These are phyloP conservation scores for Tetrapyrgos nigripes DNA, from an alignment of 1,284 basidiomycete species.

Conservation along the genomic window DNA sequence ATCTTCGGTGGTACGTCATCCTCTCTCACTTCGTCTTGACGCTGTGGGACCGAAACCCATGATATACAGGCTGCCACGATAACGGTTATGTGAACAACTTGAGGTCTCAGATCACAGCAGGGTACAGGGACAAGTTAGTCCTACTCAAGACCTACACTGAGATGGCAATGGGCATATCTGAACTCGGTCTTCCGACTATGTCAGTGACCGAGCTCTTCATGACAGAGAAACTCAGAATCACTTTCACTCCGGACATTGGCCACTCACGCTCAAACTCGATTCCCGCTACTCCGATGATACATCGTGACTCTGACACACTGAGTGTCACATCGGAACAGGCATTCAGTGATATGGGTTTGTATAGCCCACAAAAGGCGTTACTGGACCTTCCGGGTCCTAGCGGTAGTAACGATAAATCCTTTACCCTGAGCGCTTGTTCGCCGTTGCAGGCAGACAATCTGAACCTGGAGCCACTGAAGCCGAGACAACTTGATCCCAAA, in stretches of 20 bases:
- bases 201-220: conserved; percentile 69
- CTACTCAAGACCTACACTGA: conserved; percentile 69
- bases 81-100: conserved; percentile 73
- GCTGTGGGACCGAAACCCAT: no score
- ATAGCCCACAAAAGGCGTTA: conserved; percentile 40
- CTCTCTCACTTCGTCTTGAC: no score
- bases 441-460: conserved; percentile 35
- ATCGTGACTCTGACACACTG: background rate
- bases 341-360: conserved; percentile 21
- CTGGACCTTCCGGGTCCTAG: conserved; percentile 41
- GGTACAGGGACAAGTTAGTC: conserved; percentile 68
- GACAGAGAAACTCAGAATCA: conserved; percentile 46
- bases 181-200: conserved; percentile 60
- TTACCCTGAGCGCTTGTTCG: no score
- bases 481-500: conserved; percentile 53
- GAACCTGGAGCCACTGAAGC: conserved; percentile 22
- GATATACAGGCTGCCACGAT: conserved; percentile 75
- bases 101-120: conserved; percentile 67
- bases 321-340: background rate
- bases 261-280: background rate
- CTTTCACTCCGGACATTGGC: conserved; percentile 19
- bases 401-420: conserved; percentile 19
- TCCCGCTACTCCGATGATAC: background rate
- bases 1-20: conserved; percentile 67
- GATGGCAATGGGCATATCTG: conserved; percentile 63